phyloP scores from a whole-genome alignment of 371 early-diverging fungal genomes.

The Gilbertella persicaria region DNA sequence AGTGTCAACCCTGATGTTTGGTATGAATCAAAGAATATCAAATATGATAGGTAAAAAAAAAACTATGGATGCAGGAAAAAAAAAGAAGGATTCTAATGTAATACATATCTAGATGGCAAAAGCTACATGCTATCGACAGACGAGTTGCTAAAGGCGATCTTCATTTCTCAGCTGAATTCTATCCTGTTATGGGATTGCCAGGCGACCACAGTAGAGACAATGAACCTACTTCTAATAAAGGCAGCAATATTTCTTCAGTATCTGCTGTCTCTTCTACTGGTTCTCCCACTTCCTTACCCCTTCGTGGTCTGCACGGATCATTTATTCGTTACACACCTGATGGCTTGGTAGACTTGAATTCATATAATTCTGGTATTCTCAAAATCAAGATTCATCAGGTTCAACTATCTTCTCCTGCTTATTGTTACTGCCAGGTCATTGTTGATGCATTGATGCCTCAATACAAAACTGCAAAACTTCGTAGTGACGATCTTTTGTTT shows the following conservation, averaged over 20 bases:
- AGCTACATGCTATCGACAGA: slow-evolving; percentile 59
- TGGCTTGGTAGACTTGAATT: slow-evolving; percentile 38
- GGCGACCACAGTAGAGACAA: not conserved
- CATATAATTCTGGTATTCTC: slow-evolving; percentile 43
- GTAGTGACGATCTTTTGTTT: slow-evolving; percentile 35
- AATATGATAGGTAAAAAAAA: slow-evolving; percentile 32
- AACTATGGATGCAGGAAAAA: not conserved
- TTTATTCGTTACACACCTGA: slow-evolving; percentile 48
- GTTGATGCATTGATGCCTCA: slow-evolving; percentile 44
- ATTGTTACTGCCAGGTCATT: slow-evolving; percentile 41
- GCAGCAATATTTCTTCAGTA: slow-evolving; percentile 6
- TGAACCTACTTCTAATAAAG: not conserved
- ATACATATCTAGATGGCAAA: slow-evolving; percentile 54
- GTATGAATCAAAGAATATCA: slow-evolving; percentile 38
- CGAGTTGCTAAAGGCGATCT: slow-evolving; percentile 62
- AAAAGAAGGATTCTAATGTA: not conserved
- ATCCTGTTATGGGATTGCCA: slow-evolving; percentile 62
- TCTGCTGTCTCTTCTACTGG: slow-evolving; percentile 3
- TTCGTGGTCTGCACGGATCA: slow-evolving; percentile 27
- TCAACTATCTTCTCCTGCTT: slow-evolving; percentile 18
- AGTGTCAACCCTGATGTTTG: slow-evolving; percentile 37
- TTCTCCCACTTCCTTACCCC: slow-evolving; percentile 9
- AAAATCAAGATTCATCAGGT: slow-evolving; percentile 47
- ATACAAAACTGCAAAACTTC: slow-evolving; percentile 42
- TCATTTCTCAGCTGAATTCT: slow-evolving; percentile 66